These are phyloP conservation scores for Cryptococcus maquisensis DNA, from an alignment of 1,284 basidiomycete genomes.

Conservation along the genomic window DNA sequence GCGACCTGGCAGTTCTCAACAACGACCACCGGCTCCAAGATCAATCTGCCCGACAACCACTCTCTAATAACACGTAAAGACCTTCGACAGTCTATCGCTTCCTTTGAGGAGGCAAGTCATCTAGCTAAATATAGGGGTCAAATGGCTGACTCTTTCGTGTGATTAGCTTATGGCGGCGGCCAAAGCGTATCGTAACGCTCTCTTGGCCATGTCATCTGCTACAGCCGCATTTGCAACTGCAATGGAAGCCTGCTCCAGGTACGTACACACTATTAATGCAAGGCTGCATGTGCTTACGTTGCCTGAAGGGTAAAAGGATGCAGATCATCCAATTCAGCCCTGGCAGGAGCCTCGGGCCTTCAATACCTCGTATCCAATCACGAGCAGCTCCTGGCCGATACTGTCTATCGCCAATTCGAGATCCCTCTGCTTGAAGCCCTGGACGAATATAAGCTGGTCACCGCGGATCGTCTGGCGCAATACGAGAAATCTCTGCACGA, in stretches of 20 bases:
- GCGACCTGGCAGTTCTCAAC: conserved; percentile 37
- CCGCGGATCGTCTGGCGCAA: conserved; percentile 64
- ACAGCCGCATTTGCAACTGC: conserved; percentile 83
- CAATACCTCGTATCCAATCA: conserved; percentile 91
- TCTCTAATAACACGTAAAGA: conserved; percentile 46
- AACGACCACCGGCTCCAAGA: conserved; percentile 44
- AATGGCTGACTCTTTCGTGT: not conserved
- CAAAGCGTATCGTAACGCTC: conserved; percentile 75
- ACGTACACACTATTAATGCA: conserved; percentile 46
- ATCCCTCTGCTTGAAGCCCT: conserved; percentile 78
- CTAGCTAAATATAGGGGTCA: not conserved
- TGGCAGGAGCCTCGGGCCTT: conserved; percentile 74
- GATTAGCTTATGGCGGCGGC: conserved; percentile 68
- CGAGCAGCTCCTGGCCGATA: conserved; percentile 81
- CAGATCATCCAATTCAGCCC: conserved; percentile 44
- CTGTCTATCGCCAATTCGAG: conserved; percentile 84
- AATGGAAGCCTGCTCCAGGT: conserved; percentile 77
- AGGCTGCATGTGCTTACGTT: not conserved
- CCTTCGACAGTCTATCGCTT: conserved; percentile 43
- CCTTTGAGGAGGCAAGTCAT: conserved; percentile 46
- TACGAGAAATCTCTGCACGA: conserved; percentile 76
- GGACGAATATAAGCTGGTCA: conserved; percentile 61
- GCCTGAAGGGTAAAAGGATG: conserved; percentile 41
- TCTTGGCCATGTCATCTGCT: conserved; percentile 76
- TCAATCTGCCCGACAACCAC: conserved; percentile 41